Evolutionary conservation across 306 rosid species (phyloP), one percentile per base, ranked within the genome.

Genomic region (Leucaena leucocephala): DNA sequence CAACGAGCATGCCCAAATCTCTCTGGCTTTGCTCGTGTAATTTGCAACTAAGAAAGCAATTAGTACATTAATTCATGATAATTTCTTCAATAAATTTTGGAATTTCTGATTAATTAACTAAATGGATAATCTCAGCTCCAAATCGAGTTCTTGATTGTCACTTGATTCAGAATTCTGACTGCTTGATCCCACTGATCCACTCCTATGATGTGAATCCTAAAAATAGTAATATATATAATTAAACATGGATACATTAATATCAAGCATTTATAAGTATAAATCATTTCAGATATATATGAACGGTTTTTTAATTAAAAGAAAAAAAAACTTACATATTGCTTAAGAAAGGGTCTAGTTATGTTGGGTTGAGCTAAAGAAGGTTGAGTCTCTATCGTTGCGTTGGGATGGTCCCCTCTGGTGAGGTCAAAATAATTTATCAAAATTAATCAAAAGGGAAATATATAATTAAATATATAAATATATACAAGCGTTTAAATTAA

Each of bases 41-140:
- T 15, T 19, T 8, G 50, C 35, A 66, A 61, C 50, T 43, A 19
- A 76, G 27, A 58, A 49, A 55, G 49, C 55, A 64, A 59, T 68
- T 58, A 58, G 14, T 68, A 68, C 52, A 43, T 15, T 21, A 4
- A 58, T 19, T 55, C 10, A 49, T 48, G 43, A 66, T 76, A 72
- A 78, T n/a, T 33, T 42, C 57, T 67, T 63, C 82, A 54, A 21
- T 16, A 5, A 22, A 3, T 59, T 17, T 50, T 9, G 27, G 27
- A 27, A 27, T 27, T 27, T 27, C 10, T 14, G 36, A 69, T 80
- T 76, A 12, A 49, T 3, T 55, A 5, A 52, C 9, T 17, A 89
- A 65, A 87, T 88, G 70, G 97, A 92, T 71, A 95, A 78, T 89
- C 93, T 90, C 74, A 94, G 97, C 90, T 92, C 98, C 92, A 94